Base-by-base conservation (phyloP, 805 yeast genomes). In the Kodamaea neixiangensis region DNA sequence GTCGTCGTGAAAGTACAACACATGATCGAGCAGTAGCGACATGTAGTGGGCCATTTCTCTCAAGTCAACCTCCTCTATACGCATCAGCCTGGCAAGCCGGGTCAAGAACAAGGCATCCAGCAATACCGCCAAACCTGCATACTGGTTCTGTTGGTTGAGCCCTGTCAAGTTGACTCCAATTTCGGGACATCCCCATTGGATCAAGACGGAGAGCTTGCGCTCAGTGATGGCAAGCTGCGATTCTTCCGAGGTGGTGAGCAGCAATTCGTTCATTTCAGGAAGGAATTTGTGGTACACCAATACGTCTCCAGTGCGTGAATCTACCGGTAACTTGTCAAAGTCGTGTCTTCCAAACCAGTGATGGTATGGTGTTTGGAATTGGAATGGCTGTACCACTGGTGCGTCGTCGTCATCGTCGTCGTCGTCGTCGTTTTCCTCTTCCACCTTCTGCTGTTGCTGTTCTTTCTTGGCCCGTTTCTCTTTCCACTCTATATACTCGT, bases 21-120 rank as follows among this genome's bases (percentile, higher is more conserved):
- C 67, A 60, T 86, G 91, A 56, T 86, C 91, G 54, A 86, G 64
- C 18, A 87, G 81, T 2, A 83, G 85, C 13, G 83, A 78, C 54
- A 81, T 76, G 34, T 73, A 75, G 45, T 65, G 67, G 13, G 58
- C 56, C 18, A 53, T 43, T 13, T 62, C 55, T 15, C 48, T 46
- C 41, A 59, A 49, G 51, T 65, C 61, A 15, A 62, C 56, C 17
- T 48, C 76, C 39, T 76, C 64, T 47, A 79, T 47, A 4, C 73
- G 63, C 49, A 82, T 76, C 48, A 79, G 67, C 51, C 86, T 75
- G 56, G 80, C 81, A 31, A 82, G 68, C 2, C 83, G 65, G 11
- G 79, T 72, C 45, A 85, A 63, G 50, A 80, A 76, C 50, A 79
- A 75, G 11, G 83, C 75, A 60, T 86, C 90, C 0, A 87, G 77